Percentiles rank a stretch among this genome's conserved stretches.
Conservation (phyloP, 306 rosid species). For the Boehmeria nivea region DNA sequence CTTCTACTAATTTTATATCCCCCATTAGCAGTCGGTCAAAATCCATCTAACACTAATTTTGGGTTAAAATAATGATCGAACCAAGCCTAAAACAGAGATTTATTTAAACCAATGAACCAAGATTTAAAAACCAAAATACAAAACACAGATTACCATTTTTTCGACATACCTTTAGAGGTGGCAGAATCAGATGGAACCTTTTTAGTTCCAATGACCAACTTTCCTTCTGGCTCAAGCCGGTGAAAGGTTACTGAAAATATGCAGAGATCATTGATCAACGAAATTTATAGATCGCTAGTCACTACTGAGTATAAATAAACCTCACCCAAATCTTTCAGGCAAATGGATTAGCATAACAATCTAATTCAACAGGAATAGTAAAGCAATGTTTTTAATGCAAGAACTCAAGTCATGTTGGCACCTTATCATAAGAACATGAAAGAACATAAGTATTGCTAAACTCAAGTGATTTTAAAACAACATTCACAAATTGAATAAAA, state of each 20-base stretch:
- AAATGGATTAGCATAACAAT: background rate
- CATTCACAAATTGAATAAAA: background rate
- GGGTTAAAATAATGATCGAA: no score
- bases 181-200: constrained; percentile 1
- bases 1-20: no score
- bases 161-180: no score
- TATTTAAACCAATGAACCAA: no score
- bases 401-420: background rate
- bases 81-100: no score
- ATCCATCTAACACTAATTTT: no score
- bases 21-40: no score
- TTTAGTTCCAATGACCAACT: constrained; percentile 19
- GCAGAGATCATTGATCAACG: constrained; percentile 1
- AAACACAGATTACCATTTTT: no score
- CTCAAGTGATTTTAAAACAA: background rate
- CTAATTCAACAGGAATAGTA: background rate
- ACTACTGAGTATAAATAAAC: background rate
- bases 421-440: no score
- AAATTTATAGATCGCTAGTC: background rate
- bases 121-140: no score
- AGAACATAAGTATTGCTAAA: background rate
- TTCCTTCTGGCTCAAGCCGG: constrained; percentile 16
- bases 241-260: constrained; percentile 26
- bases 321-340: background rate
- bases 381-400: background rate